Percentiles rank a stretch among this genome's conserved stretches.
phyloP scores from a whole-genome alignment of 345 rosid genomes.

The Melastoma malabathricum region DNA sequence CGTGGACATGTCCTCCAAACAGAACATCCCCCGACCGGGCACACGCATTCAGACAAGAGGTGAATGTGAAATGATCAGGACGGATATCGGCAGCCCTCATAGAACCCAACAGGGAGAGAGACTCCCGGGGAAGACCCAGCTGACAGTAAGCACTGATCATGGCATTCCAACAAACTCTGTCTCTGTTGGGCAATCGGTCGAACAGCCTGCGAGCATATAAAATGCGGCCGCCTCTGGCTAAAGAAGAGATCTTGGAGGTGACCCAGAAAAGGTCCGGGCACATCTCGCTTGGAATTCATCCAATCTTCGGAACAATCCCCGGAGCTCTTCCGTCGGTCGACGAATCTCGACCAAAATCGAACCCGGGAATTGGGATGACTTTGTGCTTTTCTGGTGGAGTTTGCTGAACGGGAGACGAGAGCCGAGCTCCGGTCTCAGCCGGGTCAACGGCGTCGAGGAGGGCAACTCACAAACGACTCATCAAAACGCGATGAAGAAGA shows the following conservation, averaged over 20 bases:
- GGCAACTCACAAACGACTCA: too few species aligned
- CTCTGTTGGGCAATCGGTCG: slow-evolving; percentile 50
- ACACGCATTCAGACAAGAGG: slow-evolving; percentile 47
- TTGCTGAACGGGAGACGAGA: too few species aligned
- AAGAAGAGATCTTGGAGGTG: slow-evolving; percentile 34
- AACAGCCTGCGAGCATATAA: slow-evolving; percentile 47
- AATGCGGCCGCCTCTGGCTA: slow-evolving; percentile 31
- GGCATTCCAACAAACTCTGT: slow-evolving; percentile 59
- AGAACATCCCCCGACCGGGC: slow-evolving; percentile 25
- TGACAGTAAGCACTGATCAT: slow-evolving; percentile 58
- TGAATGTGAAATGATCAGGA: slow-evolving; percentile 55
- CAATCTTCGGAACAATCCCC: too few species aligned
- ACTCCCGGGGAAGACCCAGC: slow-evolving; percentile 38
- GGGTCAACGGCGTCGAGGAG: too few species aligned
- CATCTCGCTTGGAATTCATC: slow-evolving; percentile 7
- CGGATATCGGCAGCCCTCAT: slow-evolving; percentile 23
- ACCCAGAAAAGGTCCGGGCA: slow-evolving; percentile 17
- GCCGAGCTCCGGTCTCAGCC: too few species aligned
- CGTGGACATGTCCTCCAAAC: slow-evolving; percentile 37
- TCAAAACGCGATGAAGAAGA: too few species aligned
- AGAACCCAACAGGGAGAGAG: slow-evolving; percentile 29
- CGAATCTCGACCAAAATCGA: too few species aligned
- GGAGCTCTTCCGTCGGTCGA: too few species aligned
- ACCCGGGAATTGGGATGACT: too few species aligned
- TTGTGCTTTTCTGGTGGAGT: too few species aligned